These are phyloP conservation scores for Heimioporus sp. DNA, from an alignment of 768 basidiomycete genomes.

Conservation along the genomic window DNA sequence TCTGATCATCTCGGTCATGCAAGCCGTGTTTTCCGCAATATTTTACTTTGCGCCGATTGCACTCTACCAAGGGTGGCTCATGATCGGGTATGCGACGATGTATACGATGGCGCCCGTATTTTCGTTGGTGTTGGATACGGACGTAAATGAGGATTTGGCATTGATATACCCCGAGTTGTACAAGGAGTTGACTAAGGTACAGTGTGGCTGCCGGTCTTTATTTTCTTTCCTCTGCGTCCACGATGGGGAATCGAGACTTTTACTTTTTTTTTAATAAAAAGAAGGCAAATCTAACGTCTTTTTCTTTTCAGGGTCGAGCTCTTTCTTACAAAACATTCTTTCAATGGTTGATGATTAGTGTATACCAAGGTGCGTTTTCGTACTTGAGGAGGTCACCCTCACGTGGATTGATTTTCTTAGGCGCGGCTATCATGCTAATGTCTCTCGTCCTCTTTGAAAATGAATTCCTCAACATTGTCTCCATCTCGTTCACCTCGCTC, in stretches of 20 bases:
- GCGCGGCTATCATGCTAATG: slow-evolving; percentile 98
- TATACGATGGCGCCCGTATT: slow-evolving; percentile 99
- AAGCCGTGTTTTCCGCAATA: slow-evolving; percentile 92
- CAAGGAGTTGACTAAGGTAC: slow-evolving; percentile 94
- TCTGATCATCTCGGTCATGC: slow-evolving; percentile 96
- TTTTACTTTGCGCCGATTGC: slow-evolving; percentile 96
- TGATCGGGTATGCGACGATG: slow-evolving; percentile 94
- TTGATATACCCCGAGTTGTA: slow-evolving; percentile 96
- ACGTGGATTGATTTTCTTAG: slow-evolving; percentile 35
- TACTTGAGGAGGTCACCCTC: neutral
- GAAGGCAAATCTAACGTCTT: too few relatives aligned
- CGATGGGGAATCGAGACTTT: neutral
- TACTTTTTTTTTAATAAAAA: too few relatives aligned
- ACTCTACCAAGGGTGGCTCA: slow-evolving; percentile 95
- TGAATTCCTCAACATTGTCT: slow-evolving; percentile 96
- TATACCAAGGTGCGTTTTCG: slow-evolving; percentile 79
- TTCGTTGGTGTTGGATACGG: slow-evolving; percentile 92
- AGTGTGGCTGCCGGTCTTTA: slow-evolving; percentile 6
- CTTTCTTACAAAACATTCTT: slow-evolving; percentile 98
- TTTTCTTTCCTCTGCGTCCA: neutral
- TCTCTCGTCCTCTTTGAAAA: slow-evolving; percentile 95
- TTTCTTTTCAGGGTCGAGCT: slow-evolving; percentile 71
- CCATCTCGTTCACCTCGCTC: slow-evolving; percentile 96
- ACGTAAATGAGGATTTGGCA: slow-evolving; percentile 94
- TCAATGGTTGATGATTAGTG: slow-evolving; percentile 94